Percentiles rank a stretch among this genome's conserved stretches.
phyloP scores from a whole-genome alignment of 352 stramenopile genomes.

The Phytophthora syringae region DNA sequence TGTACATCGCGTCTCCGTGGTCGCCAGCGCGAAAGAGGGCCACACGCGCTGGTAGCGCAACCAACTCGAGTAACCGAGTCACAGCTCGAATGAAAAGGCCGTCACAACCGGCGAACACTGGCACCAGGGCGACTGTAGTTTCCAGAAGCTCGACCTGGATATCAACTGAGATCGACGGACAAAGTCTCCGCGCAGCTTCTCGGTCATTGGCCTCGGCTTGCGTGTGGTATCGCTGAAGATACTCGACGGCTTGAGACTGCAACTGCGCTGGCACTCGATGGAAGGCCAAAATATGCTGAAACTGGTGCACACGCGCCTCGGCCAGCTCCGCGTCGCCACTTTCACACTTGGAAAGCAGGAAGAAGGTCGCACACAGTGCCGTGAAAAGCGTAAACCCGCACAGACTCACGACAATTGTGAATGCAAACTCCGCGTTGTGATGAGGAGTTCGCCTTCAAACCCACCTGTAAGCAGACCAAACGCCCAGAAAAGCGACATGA shows the following conservation, averaged over 20 bases:
- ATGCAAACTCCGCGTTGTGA: conserved; percentile 56
- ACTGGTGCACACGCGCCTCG: conserved; percentile 71
- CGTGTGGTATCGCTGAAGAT: conserved; percentile 72
- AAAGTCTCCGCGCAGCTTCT: conserved; percentile 61
- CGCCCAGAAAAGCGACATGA: conserved; percentile 72
- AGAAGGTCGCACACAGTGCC: conserved; percentile 76
- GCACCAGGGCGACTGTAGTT: conserved; percentile 55
- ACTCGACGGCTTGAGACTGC: conserved; percentile 63
- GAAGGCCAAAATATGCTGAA: conserved; percentile 71
- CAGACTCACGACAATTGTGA: conserved; percentile 62
- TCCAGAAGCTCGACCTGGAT: conserved; percentile 74
- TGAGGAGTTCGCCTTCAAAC: conserved; percentile 67
- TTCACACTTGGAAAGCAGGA: conserved; percentile 79
- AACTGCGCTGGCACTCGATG: conserved; percentile 61
- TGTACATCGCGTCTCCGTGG: conserved; percentile 76
- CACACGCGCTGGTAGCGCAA: conserved; percentile 60
- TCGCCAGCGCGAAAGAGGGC: conserved; percentile 65
- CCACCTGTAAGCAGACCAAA: conserved; percentile 66
- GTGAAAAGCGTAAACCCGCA: conserved; percentile 76
- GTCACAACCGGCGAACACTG: conserved; percentile 67
- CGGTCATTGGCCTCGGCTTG: conserved; percentile 68
- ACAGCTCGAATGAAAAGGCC: conserved; percentile 66
- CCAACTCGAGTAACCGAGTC: conserved; percentile 59
- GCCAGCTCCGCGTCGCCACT: conserved; percentile 54
- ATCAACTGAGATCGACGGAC: conserved; percentile 71